These are phyloP conservation scores for Rubia tinctorum DNA, from an alignment of 305 asterid species.

Conservation along the genomic window DNA sequence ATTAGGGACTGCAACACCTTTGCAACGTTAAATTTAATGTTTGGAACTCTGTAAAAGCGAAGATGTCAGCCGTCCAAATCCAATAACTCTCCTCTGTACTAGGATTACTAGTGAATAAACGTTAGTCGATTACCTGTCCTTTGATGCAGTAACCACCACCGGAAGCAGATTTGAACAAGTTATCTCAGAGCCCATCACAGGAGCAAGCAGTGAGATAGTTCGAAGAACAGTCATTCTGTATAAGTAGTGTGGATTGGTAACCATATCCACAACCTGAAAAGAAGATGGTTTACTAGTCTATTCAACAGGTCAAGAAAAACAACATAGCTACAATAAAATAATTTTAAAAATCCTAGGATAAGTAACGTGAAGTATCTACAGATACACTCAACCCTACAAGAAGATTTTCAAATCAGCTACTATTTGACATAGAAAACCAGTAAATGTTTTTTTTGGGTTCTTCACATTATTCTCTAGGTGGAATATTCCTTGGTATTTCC, in stretches of 20 bases:
- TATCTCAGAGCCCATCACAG: slow-evolving; percentile 89
- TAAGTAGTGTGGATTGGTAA: slow-evolving; percentile 72
- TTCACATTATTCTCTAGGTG: no score
- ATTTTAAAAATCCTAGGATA: background rate
- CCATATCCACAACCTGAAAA: slow-evolving; percentile 76
- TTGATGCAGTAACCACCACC: slow-evolving; percentile 57
- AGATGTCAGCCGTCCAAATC: slow-evolving; percentile 10
- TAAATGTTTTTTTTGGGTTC: background rate
- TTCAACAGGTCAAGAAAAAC: background rate
- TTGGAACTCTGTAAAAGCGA: slow-evolving; percentile 55
- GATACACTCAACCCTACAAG: background rate
- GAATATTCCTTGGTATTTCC: background rate
- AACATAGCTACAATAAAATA: background rate
- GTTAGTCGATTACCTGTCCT: slow-evolving; percentile 55
- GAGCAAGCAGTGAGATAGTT: slow-evolving; percentile 80
- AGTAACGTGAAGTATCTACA: background rate
- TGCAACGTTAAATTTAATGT: slow-evolving; percentile 82
- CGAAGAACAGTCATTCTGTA: slow-evolving; percentile 85
- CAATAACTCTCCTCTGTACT: slow-evolving; percentile 9
- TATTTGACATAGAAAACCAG: background rate
- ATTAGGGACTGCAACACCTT: slow-evolving; percentile 75
- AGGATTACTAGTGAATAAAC: slow-evolving; percentile 8
- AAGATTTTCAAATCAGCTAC: no score
- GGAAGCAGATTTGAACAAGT: slow-evolving; percentile 82
- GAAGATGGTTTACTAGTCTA: slow-evolving; percentile 1